Evolutionary conservation across 768 basidiomycete species (phyloP).

Genomic region (Phylloporus sp.): DNA sequence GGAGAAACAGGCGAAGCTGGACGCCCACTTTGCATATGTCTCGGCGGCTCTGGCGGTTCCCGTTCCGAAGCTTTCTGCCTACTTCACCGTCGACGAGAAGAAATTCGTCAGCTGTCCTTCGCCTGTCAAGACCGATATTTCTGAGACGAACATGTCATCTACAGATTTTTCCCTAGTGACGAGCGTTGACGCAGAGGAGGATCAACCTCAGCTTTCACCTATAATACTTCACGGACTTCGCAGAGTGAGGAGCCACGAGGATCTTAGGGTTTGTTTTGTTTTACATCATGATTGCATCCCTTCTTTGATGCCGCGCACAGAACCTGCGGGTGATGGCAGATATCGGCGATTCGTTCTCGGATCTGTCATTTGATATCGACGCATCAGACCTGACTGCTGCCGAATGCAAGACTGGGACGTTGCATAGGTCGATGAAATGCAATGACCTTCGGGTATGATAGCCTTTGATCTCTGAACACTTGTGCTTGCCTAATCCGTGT

Average conservation of each 20-base stretch:
- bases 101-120: background rate
- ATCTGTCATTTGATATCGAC: background rate
- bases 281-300: background rate
- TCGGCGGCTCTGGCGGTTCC: conserved; percentile 7
- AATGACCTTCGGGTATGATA: conserved; percentile 11
- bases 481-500: background rate
- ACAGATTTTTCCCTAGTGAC: conserved; percentile 8
- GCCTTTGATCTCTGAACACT: background rate
- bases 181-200: conserved; percentile 2
- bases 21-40: conserved; percentile 12
- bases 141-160: conserved; percentile 2
- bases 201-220: background rate
- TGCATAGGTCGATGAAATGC: conserved; percentile 11
- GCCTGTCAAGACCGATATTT: conserved; percentile 1
- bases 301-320: background rate
- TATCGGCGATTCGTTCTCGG: background rate
- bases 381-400: background rate
- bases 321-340: background rate
- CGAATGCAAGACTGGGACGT: background rate
- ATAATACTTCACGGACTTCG: conserved; percentile 2
- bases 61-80: conserved; percentile 8
- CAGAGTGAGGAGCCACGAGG: background rate
- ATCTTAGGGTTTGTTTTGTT: conserved; percentile 3
- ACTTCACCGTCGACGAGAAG: background rate
- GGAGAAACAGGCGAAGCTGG: conserved; percentile 8